phyloP scores from a whole-genome alignment of 305 asterid species.

The Fraxinus sp. region DNA sequence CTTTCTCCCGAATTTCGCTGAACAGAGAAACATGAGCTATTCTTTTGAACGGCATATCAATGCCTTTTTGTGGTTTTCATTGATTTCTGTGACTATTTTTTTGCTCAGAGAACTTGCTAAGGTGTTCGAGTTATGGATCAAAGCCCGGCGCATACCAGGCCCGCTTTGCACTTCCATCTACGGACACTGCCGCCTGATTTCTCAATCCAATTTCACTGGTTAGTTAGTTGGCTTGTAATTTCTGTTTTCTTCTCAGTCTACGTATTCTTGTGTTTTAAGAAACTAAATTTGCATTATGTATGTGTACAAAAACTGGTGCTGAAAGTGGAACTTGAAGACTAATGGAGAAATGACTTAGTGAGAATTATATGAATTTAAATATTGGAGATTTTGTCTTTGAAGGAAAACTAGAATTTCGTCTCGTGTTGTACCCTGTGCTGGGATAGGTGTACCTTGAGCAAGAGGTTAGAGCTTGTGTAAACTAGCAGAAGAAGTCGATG shows the following conservation, averaged over 20 bases:
- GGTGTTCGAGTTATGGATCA: slow-evolving; percentile 36
- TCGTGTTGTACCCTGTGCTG: neutral
- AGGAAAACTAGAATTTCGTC: neutral
- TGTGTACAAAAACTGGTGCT: slow-evolving; percentile 7
- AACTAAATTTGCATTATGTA: neutral
- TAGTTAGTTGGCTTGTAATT: neutral
- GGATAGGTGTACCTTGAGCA: neutral
- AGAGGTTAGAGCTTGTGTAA: neutral
- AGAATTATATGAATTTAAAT: neutral
- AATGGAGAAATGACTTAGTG: neutral
- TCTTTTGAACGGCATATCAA: slow-evolving; percentile 37
- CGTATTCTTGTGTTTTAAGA: neutral
- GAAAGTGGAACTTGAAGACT: neutral
- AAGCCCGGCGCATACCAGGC: slow-evolving; percentile 42
- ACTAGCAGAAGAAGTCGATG: neutral
- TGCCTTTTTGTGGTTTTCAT: slow-evolving; percentile 38
- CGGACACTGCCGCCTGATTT: slow-evolving; percentile 43
- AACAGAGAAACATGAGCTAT: slow-evolving; percentile 21
- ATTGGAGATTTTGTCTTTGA: neutral
- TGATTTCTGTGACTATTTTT: slow-evolving; percentile 30
- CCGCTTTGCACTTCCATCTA: slow-evolving; percentile 40
- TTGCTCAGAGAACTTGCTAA: slow-evolving; percentile 35
- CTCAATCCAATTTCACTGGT: slow-evolving; percentile 41
- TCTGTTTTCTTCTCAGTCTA: neutral
- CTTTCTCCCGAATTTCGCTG: slow-evolving; percentile 9